phyloP scores from a whole-genome alignment of 2,329 filamentous ascomycete genomes.

The Pochonia chlamydosporia region DNA sequence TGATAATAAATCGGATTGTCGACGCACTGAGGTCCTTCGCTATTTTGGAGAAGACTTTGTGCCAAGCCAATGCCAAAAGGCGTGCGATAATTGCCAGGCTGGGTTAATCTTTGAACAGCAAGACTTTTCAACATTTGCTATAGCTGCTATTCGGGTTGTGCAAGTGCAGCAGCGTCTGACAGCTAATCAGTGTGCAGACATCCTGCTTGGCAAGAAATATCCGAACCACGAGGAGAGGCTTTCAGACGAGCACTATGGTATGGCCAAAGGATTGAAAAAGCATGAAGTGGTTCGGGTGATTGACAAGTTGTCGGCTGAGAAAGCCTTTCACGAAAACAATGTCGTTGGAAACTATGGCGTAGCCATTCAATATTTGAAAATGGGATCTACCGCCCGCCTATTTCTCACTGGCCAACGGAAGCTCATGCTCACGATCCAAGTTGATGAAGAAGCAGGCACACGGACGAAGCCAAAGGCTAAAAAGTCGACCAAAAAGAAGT shows the following conservation, averaged over 20 bases:
- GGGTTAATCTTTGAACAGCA: slow-evolving; percentile 63
- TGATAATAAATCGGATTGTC: slow-evolving; percentile 82
- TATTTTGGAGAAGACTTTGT: slow-evolving; percentile 90
- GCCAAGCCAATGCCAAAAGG: slow-evolving; percentile 61
- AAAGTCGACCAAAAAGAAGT: slow-evolving; percentile 31
- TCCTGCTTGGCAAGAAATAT: slow-evolving; percentile 66
- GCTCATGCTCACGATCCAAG: slow-evolving; percentile 38
- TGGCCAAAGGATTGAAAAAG: slow-evolving; percentile 63
- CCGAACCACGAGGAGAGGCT: slow-evolving; percentile 48
- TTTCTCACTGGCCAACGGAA: slow-evolving; percentile 41
- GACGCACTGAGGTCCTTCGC: slow-evolving; percentile 79
- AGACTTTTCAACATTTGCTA: slow-evolving; percentile 73
- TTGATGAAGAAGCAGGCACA: slow-evolving; percentile 23
- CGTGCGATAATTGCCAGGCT: slow-evolving; percentile 86
- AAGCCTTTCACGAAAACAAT: slow-evolving; percentile 67
- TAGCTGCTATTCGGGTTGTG: slow-evolving; percentile 65
- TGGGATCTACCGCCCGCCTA: slow-evolving; percentile 33
- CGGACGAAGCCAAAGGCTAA: slow-evolving; percentile 27
- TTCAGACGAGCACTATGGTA: slow-evolving; percentile 58
- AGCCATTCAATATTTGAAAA: slow-evolving; percentile 64
- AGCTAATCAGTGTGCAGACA: slow-evolving; percentile 74
- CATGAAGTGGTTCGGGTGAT: slow-evolving; percentile 82
- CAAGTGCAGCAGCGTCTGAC: slow-evolving; percentile 58
- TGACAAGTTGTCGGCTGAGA: slow-evolving; percentile 66
- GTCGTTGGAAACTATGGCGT: slow-evolving; percentile 49